Evolutionary conservation across 2,329 filamentous ascomycete species (phyloP).

Genomic region (Hypomyces rosellus): DNA sequence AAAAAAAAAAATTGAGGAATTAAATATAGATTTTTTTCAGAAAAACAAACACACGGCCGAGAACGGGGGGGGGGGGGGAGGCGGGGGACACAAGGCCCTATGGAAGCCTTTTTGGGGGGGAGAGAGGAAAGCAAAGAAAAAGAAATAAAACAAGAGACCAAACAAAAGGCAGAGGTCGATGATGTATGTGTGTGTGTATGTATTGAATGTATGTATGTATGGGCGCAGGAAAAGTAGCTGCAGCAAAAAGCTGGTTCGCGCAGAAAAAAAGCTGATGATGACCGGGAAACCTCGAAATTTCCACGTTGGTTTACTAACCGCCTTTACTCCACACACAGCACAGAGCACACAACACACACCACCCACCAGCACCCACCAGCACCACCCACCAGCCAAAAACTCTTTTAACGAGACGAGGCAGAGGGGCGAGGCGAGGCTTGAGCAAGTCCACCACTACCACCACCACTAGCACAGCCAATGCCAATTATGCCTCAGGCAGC

Average conservation of each 20-base stretch:
- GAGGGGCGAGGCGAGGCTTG: too few species aligned
- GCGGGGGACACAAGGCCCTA: slow-evolving; percentile 18
- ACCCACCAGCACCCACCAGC: too few species aligned
- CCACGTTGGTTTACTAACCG: slow-evolving; percentile 14
- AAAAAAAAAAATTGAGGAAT: slow-evolving; percentile 14
- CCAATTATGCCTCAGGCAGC: too few species aligned
- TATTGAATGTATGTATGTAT: slow-evolving; percentile 17
- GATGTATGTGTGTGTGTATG: slow-evolving; percentile 18
- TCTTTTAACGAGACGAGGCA: too few species aligned
- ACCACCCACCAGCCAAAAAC: too few species aligned
- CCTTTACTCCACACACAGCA: neutral
- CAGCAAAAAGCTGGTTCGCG: slow-evolving; percentile 25
- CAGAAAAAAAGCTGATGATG: slow-evolving; percentile 27
- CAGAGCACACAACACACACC: too few species aligned
- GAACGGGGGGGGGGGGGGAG: slow-evolving; percentile 19
- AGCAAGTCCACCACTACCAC: too few species aligned
- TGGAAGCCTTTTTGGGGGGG: slow-evolving; percentile 7
- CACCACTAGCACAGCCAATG: too few species aligned
- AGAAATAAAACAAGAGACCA: slow-evolving; percentile 4
- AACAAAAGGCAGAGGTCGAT: slow-evolving; percentile 20
- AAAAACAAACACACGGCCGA: too few species aligned
- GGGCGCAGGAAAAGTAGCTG: slow-evolving; percentile 25
- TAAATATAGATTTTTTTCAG: too few species aligned
- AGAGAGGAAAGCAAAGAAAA: too few species aligned
- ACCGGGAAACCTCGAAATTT: slow-evolving; percentile 22